Conservation (phyloP, 1,284 basidiomycete species). For the Irpex rosettiformis region DNA sequence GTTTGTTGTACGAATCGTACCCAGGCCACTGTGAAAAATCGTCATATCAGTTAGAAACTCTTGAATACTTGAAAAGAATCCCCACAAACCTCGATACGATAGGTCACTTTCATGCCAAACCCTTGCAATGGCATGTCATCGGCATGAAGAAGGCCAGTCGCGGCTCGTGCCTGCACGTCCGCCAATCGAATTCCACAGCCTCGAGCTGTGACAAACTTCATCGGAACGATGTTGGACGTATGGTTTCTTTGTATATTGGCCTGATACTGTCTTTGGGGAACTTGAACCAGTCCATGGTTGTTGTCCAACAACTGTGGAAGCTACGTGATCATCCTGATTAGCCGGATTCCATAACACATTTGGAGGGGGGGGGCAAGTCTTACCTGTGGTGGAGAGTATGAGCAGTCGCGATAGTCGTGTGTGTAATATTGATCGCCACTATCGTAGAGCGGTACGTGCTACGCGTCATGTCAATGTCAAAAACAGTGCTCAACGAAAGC, state of each 20-base stretch:
- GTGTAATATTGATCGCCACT: not conserved
- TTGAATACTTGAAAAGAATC: not conserved
- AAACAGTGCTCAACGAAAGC: not conserved
- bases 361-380: too few relatives aligned
- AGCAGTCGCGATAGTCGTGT: not conserved
- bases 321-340: too few relatives aligned
- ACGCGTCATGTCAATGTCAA: not conserved
- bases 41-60: not conserved
- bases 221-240: constrained; percentile 2
- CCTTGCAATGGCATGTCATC: constrained; percentile 12
- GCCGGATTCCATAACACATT: too few relatives aligned
- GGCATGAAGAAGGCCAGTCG: constrained; percentile 4
- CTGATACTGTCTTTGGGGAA: constrained; percentile 12
- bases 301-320: not conserved
- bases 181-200: constrained; percentile 7
- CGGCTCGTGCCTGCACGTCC: constrained; percentile 8
- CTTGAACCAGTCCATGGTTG: not conserved
- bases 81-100: constrained; percentile 11
- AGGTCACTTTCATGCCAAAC: constrained; percentile 14
- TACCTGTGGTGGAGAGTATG: not conserved
- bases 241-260: constrained; percentile 14
- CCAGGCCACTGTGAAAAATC: constrained; percentile 11
- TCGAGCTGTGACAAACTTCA: constrained; percentile 6
- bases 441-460: not conserved
- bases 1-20: constrained; percentile 11